A percentile compares a stretch with the other conserved stretches of the same genome.
Evolutionary conservation across 768 basidiomycete species (phyloP).

Genomic region (Mycena galopus): DNA sequence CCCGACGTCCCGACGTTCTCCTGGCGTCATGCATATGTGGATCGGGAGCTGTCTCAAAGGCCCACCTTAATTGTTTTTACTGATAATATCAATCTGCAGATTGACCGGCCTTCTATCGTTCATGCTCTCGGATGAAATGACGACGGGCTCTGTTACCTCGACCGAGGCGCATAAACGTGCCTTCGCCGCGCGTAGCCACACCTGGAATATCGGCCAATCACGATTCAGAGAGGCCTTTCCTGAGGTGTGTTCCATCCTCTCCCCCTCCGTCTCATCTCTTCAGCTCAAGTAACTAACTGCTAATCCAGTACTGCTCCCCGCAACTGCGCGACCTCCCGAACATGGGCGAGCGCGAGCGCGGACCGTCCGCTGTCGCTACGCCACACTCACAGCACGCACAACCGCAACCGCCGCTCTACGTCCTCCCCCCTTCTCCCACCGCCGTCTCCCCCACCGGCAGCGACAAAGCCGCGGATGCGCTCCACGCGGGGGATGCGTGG

Average conservation of each 20-base stretch:
- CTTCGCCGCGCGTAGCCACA: conserved; percentile 85
- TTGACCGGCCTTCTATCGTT: conserved; percentile 95
- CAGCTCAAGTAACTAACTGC: neutral
- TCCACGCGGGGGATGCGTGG: conserved; percentile 60
- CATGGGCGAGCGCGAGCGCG: conserved; percentile 87
- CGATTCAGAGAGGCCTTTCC: conserved; percentile 92
- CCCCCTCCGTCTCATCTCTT: too few species aligned
- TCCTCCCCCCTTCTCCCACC: conserved; percentile 19
- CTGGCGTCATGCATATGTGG: too few species aligned
- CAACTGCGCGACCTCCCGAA: conserved; percentile 85
- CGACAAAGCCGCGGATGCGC: conserved; percentile 34
- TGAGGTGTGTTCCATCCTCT: conserved; percentile 79
- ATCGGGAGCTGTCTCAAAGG: too few species aligned
- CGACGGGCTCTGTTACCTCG: conserved; percentile 91
- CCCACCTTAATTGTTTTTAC: too few species aligned
- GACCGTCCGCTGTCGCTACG: conserved; percentile 42
- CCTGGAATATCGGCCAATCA: conserved; percentile 84
- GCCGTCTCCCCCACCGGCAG: conserved; percentile 12
- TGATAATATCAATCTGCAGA: conserved; percentile 54
- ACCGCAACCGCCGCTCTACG: conserved; percentile 18
- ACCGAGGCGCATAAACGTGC: conserved; percentile 82
- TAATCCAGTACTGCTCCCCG: conserved; percentile 75
- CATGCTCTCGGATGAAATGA: conserved; percentile 97
- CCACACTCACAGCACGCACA: conserved; percentile 34
- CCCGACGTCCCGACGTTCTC: too few species aligned